These are phyloP conservation scores for Mortierella sp. DNA, from an alignment of 371 early-diverging fungal genomes.

Conservation along the genomic window DNA sequence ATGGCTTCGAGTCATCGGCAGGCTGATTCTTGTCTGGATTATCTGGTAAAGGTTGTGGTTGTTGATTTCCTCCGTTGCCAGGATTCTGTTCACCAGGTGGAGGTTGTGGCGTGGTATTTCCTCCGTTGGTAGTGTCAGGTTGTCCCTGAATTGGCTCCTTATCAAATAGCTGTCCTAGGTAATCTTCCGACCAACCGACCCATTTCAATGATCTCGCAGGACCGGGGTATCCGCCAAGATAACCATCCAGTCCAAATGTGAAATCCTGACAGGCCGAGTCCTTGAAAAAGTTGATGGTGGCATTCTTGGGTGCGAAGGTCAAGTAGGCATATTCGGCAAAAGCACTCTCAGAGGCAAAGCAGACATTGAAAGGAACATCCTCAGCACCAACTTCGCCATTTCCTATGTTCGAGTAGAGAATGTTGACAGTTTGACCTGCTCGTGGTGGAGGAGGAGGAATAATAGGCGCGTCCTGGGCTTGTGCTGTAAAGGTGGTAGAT, in stretches of 20 bases:
- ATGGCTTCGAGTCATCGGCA: background rate
- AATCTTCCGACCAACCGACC: conserved; percentile 48
- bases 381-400: conserved; percentile 28
- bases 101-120: background rate
- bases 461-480: conserved; percentile 16
- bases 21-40: background rate
- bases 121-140: conserved; percentile 28
- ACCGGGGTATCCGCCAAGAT: conserved; percentile 32
- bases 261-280: conserved; percentile 31
- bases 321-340: conserved; percentile 24
- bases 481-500: conserved; percentile 7
- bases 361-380: conserved; percentile 34
- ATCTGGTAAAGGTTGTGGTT: background rate
- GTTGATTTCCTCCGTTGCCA: background rate
- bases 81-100: conserved; percentile 12
- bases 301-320: conserved; percentile 49
- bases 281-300: conserved; percentile 55
- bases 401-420: conserved; percentile 21
- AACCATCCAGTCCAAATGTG: conserved; percentile 38
- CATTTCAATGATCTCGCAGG: conserved; percentile 37
- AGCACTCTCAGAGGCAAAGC: conserved; percentile 18
- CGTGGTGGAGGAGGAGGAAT: conserved; percentile 14
- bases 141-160: conserved; percentile 32
- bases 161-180: conserved; percentile 15
- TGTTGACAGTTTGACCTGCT: conserved; percentile 20